Evolutionary conservation across 345 rosid species (phyloP).

Genomic region (Eucalyptus sideroxylon): DNA sequence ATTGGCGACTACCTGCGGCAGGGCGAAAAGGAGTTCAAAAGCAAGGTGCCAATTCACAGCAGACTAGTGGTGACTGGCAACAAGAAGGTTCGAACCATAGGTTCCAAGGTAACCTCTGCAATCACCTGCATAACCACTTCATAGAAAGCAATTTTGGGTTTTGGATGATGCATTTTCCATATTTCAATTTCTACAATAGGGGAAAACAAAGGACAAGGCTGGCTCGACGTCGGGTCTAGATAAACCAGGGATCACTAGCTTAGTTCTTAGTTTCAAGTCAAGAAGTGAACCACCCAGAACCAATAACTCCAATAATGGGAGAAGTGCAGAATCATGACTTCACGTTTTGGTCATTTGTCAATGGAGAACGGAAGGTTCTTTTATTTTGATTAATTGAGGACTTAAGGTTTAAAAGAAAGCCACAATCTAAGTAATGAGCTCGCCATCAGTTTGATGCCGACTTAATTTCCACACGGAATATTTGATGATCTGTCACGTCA

Average conservation of each 20-base stretch:
- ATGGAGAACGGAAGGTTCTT: background rate
- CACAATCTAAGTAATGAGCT: rapidly evolving
- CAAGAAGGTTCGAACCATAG: background rate
- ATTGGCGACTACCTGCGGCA: background rate
- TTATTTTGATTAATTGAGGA: background rate
- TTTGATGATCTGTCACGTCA: too few relatives aligned
- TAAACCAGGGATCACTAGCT: background rate
- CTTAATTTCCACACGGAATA: too few relatives aligned
- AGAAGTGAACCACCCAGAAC: too few relatives aligned
- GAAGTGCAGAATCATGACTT: background rate
- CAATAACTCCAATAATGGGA: background rate
- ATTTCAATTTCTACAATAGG: background rate
- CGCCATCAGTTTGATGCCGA: background rate
- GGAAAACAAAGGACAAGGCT: rapidly evolving
- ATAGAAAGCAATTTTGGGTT: background rate
- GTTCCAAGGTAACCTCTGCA: background rate
- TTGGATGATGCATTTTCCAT: background rate
- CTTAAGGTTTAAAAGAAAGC: background rate
- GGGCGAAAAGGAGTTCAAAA: background rate
- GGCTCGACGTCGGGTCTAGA: rapidly evolving
- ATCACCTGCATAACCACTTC: background rate
- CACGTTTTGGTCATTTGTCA: background rate
- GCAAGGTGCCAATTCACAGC: background rate
- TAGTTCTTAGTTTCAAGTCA: background rate
- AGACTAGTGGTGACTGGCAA: rapidly evolving